phyloP scores from a whole-genome alignment of 164 flowering plant species.

The Vitis rotundifolia region DNA sequence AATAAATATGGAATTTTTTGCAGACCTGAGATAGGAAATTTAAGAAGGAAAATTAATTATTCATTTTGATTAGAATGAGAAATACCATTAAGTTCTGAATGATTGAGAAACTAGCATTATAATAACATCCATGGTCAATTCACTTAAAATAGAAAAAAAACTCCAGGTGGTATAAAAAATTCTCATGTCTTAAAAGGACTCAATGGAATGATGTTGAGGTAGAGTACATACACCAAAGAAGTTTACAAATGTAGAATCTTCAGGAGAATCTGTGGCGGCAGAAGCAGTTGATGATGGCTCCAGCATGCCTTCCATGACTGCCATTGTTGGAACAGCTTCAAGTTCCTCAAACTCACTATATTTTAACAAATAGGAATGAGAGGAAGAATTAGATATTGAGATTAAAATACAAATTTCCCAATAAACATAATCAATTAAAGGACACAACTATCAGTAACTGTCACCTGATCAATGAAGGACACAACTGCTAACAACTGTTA shows the following conservation, averaged over 20 bases:
- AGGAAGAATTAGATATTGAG: neutral
- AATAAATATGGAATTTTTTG: neutral
- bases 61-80: no score
- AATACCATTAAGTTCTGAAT: neutral
- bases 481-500: no score
- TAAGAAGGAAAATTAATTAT: neutral
- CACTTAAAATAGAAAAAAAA: neutral
- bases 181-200: neutral
- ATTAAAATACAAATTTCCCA: neutral
- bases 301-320: slow-evolving; percentile 45
- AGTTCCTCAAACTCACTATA: slow-evolving; percentile 61
- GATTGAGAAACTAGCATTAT: neutral
- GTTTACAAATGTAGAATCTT: slow-evolving; percentile 47
- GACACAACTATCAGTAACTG: no score
- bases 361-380: neutral
- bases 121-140: neutral
- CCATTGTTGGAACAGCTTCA: slow-evolving; percentile 45
- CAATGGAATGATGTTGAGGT: neutral
- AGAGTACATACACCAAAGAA: slow-evolving; percentile 44
- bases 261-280: slow-evolving; percentile 28
- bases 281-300: slow-evolving; percentile 43
- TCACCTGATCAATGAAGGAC: no score
- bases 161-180: neutral
- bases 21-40: neutral
- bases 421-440: neutral